Conservation (phyloP, 2,329 filamentous ascomycete genomes). For the Curvularia lunata region DNA sequence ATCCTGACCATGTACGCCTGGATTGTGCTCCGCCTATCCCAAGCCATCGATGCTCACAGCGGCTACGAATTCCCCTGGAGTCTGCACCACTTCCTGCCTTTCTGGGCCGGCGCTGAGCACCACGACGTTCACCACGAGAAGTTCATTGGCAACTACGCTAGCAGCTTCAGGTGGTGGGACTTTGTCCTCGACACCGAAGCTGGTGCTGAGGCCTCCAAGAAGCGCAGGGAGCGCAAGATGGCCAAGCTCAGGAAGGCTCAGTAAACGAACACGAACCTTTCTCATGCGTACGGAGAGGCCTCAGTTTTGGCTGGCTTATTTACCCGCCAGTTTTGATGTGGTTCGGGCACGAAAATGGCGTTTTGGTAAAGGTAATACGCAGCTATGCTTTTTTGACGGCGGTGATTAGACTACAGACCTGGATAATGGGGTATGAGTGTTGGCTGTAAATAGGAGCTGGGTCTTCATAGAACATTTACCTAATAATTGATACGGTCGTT, state of each 20-base stretch:
- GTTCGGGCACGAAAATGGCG: slow-evolving; percentile 26
- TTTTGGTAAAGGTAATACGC: slow-evolving; percentile 29
- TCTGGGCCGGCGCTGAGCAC: slow-evolving; percentile 97
- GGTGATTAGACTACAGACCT: slow-evolving; percentile 23
- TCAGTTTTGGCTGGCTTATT: slow-evolving; percentile 11
- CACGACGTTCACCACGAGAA: slow-evolving; percentile 98
- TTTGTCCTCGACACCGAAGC: slow-evolving; percentile 92
- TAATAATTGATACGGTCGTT: slow-evolving; percentile 43
- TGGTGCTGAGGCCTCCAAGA: slow-evolving; percentile 83
- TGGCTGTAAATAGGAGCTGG: slow-evolving; percentile 28
- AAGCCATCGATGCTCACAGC: slow-evolving; percentile 96
- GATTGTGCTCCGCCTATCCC: slow-evolving; percentile 92
- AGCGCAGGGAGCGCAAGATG: slow-evolving; percentile 78
- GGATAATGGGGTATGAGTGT: slow-evolving; percentile 37
- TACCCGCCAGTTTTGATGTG: slow-evolving; percentile 13
- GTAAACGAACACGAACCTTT: slow-evolving; percentile 26
- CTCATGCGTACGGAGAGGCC: slow-evolving; percentile 1
- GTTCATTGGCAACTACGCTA: slow-evolving; percentile 97
- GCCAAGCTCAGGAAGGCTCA: slow-evolving; percentile 62
- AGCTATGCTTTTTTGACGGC: slow-evolving; percentile 23
- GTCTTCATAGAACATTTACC: slow-evolving; percentile 30
- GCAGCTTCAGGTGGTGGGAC: slow-evolving; percentile 99
- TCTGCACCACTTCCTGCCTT: slow-evolving; percentile 90
- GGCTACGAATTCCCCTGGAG: slow-evolving; percentile 99
- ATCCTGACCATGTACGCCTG: slow-evolving; percentile 97